Conservation (phyloP, 345 rosid species). For the Brassica rapa region DNA sequence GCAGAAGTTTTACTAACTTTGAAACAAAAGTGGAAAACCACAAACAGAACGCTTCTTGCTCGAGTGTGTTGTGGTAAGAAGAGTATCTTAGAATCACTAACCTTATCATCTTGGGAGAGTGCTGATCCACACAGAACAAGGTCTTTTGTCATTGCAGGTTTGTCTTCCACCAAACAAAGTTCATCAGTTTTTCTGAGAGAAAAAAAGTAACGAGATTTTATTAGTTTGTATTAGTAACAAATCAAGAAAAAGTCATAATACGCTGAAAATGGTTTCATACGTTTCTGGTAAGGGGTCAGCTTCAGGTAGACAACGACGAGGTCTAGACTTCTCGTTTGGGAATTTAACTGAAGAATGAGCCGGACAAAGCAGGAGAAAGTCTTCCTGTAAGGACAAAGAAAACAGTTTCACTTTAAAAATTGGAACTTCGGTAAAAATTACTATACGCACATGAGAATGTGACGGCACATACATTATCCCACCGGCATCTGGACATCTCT, state of each 20-base stretch:
- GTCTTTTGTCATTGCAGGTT: slow-evolving; percentile 38
- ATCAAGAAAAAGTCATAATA: neutral
- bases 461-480: slow-evolving; percentile 60
- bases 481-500: slow-evolving; percentile 63
- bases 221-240: slow-evolving; percentile 17
- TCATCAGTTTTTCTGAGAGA: slow-evolving; percentile 45
- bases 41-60: neutral
- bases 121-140: slow-evolving; percentile 87
- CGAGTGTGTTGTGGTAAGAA: neutral
- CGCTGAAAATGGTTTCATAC: slow-evolving; percentile 13
- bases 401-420: neutral
- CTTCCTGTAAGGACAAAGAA: slow-evolving; percentile 48
- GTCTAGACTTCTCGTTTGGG: slow-evolving; percentile 59
- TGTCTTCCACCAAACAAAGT: slow-evolving; percentile 35
- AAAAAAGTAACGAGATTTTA: slow-evolving; percentile 15
- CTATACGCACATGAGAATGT: neutral
- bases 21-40: neutral
- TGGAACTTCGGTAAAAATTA: neutral
- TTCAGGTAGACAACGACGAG: neutral
- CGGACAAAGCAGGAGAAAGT: slow-evolving; percentile 79
- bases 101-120: slow-evolving; percentile 76
- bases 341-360: slow-evolving; percentile 62
- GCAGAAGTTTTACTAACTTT: neutral
- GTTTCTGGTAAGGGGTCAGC: slow-evolving; percentile 9
- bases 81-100: slow-evolving; percentile 37